A percentile compares a stretch with the other conserved stretches of the same genome.
Conservation (phyloP, 345 rosid species). For the Linum lewisii region DNA sequence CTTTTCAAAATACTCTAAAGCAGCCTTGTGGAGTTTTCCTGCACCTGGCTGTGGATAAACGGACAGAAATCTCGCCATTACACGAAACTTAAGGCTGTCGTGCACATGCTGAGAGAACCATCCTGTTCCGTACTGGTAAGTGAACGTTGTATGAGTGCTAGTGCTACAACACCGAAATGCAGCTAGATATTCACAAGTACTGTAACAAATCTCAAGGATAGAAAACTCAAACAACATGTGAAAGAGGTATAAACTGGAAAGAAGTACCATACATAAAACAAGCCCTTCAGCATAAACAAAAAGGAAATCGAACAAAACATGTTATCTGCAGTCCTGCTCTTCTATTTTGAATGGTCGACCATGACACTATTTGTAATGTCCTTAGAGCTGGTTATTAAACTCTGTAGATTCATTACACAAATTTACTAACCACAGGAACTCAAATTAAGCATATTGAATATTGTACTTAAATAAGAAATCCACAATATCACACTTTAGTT, state of each 20-base stretch:
- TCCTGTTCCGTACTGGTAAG: conserved; percentile 68
- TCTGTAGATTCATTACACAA: too few species aligned
- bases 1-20: conserved; percentile 67
- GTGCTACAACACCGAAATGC: conserved; percentile 2
- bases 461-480: not conserved
- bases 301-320: too few species aligned
- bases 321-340: too few species aligned
- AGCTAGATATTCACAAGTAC: not conserved
- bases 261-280: too few species aligned
- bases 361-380: too few species aligned
- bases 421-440: too few species aligned
- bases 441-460: too few species aligned
- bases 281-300: too few species aligned
- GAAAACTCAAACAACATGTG: not conserved
- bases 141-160: conserved; percentile 12
- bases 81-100: conserved; percentile 65
- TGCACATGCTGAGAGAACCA: conserved; percentile 71
- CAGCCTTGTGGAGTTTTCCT: conserved; percentile 53
- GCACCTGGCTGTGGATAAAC: conserved; percentile 64
- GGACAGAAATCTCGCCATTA: conserved; percentile 69
- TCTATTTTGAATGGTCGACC: too few species aligned
- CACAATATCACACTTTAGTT: not conserved
- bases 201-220: not conserved
- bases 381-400: too few species aligned
- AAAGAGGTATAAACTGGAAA: not conserved